Evolutionary conservation across 169 alveolate genomes (phyloP), one percentile per base, ranked within the genome.

Genomic region (Eimeria brunetti): DNA sequence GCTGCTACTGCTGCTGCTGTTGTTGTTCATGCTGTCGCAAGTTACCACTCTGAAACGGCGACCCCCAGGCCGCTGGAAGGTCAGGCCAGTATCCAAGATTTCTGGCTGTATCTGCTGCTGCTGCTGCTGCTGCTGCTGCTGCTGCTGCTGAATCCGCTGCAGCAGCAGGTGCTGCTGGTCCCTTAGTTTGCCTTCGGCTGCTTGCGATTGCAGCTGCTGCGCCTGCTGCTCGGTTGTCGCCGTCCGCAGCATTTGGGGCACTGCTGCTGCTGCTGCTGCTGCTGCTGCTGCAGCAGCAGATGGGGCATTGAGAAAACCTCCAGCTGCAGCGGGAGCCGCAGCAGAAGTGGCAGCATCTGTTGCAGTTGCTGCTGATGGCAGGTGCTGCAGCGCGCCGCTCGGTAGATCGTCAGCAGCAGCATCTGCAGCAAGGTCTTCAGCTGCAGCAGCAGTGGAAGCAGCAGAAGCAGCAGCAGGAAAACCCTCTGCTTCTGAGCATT

Each of bases 161-260:
- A 73, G n/a, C 84, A 38, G 56, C 84, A 64, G 41, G 22, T 64
- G 75, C 75, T 64, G 75, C 41, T 64, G 75, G 75, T 24, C 75
- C 75, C 20, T 27, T 27, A 64, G 75, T 24, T 20, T 64, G 0
- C n/a, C n/a, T 64, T 4, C 41, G 41, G 75, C 75, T n/a, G 41
- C 75, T 27, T 64, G 75, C 75, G 14, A n/a, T 20, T 64, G 75
- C 20, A 6, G 75, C 53, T 33, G 84, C 56, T 38, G 51, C 84
- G 30, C 33, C 84, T 38, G 51, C 33, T 38, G 27, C 53, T 33
- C 56, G 0, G 49, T 27, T 73, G 84, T 5, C n/a, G 84, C 84
- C 22, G 58, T 27, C 22, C 1, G 30, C 84, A 73, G 56, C 84
- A 41, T 41, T 3, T n/a, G 49, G 16, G 41, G 7, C 38, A 24